Conservation (phyloP, 192 early-diverging fungal genomes). For the Coemansia sp. region DNA sequence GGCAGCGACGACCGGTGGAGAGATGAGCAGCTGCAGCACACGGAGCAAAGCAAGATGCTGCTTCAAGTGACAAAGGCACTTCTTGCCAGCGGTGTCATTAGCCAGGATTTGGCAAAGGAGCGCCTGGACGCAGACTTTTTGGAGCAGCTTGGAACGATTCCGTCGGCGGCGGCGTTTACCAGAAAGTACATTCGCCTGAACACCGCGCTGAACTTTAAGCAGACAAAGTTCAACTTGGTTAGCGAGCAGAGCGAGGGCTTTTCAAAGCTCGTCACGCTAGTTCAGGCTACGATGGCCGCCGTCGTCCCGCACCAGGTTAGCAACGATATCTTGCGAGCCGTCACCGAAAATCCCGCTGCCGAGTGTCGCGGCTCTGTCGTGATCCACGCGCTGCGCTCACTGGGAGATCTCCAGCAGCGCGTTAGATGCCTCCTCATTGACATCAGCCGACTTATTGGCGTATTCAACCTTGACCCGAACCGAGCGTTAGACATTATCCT, state of each 20-base stretch:
- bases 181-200: conserved; percentile 43
- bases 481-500: conserved; percentile 50
- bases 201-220: conserved; percentile 52
- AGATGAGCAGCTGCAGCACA: conserved; percentile 18
- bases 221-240: conserved; percentile 54
- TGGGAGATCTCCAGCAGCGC: conserved; percentile 19
- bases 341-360: not conserved
- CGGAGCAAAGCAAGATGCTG: conserved; percentile 31
- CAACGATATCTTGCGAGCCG: conserved; percentile 14
- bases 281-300: conserved; percentile 40
- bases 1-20: conserved; percentile 23
- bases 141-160: conserved; percentile 30
- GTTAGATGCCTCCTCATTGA: conserved; percentile 26
- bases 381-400: conserved; percentile 22
- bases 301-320: conserved; percentile 20
- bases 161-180: conserved; percentile 31
- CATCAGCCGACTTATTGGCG: conserved; percentile 46
- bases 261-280: conserved; percentile 44
- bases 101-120: conserved; percentile 38
- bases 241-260: conserved; percentile 55
- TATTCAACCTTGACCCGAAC: conserved; percentile 52
- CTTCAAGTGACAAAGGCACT: conserved; percentile 21
- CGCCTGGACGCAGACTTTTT: conserved; percentile 45
- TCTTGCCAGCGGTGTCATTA: conserved; percentile 17
- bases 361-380: conserved; percentile 1